Evolutionary conservation across 495 filamentous ascomycete genomes (phyloP).

Genomic region (Pyrenula aspistea): DNA sequence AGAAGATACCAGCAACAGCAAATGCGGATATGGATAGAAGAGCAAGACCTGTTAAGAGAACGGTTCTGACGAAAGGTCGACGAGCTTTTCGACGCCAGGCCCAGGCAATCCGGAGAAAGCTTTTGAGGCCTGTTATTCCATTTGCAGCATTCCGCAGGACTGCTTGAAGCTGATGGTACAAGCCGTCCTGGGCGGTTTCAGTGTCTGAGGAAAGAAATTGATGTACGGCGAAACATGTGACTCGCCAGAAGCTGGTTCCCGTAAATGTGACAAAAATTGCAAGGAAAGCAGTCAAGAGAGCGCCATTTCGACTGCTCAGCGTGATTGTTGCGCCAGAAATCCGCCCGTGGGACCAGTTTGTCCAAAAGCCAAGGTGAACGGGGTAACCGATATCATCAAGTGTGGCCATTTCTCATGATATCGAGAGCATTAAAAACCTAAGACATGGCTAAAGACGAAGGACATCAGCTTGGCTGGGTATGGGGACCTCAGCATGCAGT

Average conservation of each 20-base stretch:
- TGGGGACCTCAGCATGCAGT: neutral
- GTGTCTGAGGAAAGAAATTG: neutral
- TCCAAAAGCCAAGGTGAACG: conserved; percentile 9
- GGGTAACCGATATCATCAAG: neutral
- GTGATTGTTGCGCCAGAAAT: conserved; percentile 10
- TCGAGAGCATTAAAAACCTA: neutral
- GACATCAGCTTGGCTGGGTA: neutral
- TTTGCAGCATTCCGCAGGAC: conserved; percentile 5
- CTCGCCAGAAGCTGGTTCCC: conserved; percentile 7
- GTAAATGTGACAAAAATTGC: conserved; percentile 9
- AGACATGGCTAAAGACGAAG: neutral
- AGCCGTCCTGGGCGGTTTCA: neutral
- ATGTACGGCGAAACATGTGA: conserved; percentile 3
- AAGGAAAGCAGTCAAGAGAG: conserved; percentile 8
- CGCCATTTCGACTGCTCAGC: conserved; percentile 2
- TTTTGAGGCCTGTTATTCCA: conserved; percentile 1
- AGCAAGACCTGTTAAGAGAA: neutral
- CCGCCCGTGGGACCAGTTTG: conserved; percentile 9
- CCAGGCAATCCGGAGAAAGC: neutral
- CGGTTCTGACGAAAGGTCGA: neutral
- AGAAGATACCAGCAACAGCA: conserved; percentile 5
- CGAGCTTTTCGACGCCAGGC: neutral
- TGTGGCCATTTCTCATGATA: neutral
- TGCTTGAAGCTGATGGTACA: conserved; percentile 7
- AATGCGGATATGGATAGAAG: conserved; percentile 1